Base-by-base conservation (phyloP, 768 basidiomycete genomes). In the Podaxis sp. region DNA sequence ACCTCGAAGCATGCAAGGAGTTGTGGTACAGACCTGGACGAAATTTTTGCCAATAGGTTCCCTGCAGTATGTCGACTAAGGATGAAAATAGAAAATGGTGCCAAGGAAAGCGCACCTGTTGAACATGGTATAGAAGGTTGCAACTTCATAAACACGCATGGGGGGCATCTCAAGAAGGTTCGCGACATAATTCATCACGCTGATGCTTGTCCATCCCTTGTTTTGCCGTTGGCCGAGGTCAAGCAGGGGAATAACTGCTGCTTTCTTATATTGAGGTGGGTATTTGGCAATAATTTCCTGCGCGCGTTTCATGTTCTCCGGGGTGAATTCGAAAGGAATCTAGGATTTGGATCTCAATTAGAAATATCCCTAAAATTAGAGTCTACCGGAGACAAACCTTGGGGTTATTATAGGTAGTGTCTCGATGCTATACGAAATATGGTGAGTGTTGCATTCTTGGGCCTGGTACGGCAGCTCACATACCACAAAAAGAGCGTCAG, bases 41-140 rank as follows among this genome's bases (percentile, higher is more conserved):
- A 98, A 98, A 74, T 98, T 83, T 68, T 91, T 78, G 27, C 94
- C 96, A 59, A 98, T 93, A 4, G 96, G 96, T 76, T 97, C 95
- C 58, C 94, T 95, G 64, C 9, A 53, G 9, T 6, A 9, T 27
- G 12, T 5, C 50, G 29, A 59, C 11, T 40, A 62, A 33, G 33
- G 9, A 38, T 33, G 43, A 37, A 57, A 54, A 43, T n/a, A 43
- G 46, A 38, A 58, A 17, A 33, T 65, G 57, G 29, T 27, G 33
- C 52, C 24, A 59, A 24, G 36, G 22, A 40, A 29, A 43, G 29
- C 84, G 69, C 63, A 93, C 93, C 96, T 86, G 81, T 98, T 99
- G 84, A 98, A 98, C 96, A 99, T 98, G 68, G 97, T 99, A 77
- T 99, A 99, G 79, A 99, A 99, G 13, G 94, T 96, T 17, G 96